Evolutionary conservation across 495 filamentous ascomycete genomes (phyloP), one percentile per base, ranked within the genome.

Genomic region (Choiromyces venosus): DNA sequence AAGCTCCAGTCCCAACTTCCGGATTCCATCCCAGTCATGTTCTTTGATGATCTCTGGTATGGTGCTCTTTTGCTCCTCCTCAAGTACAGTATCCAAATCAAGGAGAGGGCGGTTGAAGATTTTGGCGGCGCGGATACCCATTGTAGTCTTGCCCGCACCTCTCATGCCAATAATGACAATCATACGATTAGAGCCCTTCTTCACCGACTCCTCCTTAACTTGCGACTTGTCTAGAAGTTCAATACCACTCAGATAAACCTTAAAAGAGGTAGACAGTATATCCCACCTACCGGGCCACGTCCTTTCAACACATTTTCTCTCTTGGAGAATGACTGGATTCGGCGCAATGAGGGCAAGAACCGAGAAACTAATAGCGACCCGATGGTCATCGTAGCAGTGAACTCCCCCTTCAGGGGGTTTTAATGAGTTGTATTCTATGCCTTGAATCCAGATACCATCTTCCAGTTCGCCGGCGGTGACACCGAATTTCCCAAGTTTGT

Each of bases 221-320:
- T 81, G 73, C 68, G 82, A 81, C 18, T 72, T 44, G 79, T 81
- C 39, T 66, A 76, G 25, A 46, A 89, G 84, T 61, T 95, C 92
- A 46, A 86, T 85, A 39, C 95, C 95, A 56, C 89, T 87, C 33
- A 98, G 83, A 36, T 87, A 82, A 37, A 91, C 91, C 19, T 87
- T 85, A 84, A 96, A 99, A 4, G 87, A 85, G 71, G 91, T 87
- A 40, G 89, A 88, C 69, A 97, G 80, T 56, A 89, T 87, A 82
- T 99, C 96, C 95, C 95, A 99, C 93, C 95, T 98, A 18, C 93
- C 95, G 0, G 95, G 95, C 95, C 96, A 99, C n/a, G 95, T 99
- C 87, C 98, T 99, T 61, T 90, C 94, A 33, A 92, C 91, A 81
- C 95, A 99, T 80, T 96, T 93, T 73, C 91, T 91, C 82, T 99